phyloP scores from a whole-genome alignment of 148 eudicot genomes.

The Polygonum aviculare region DNA sequence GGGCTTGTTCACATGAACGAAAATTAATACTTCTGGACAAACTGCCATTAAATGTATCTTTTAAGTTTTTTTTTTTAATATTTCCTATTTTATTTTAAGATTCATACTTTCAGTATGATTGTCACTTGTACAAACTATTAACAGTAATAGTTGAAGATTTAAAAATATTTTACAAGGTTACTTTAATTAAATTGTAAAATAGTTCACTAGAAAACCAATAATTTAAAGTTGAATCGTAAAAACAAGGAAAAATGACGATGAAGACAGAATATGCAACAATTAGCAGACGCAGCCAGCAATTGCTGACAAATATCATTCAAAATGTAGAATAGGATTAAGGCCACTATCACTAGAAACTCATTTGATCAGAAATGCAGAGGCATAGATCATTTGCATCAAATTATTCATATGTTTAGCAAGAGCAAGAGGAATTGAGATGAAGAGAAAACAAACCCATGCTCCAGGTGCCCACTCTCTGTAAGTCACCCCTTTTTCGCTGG shows the following conservation, averaged over 20 bases:
- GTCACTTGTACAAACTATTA: too few relatives aligned
- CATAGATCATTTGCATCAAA: not conserved
- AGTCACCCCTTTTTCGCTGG: conserved; percentile 78
- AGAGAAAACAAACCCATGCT: conserved; percentile 60
- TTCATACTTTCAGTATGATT: too few relatives aligned
- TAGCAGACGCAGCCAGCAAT: not conserved
- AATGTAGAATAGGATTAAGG: not conserved
- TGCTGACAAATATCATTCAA: not conserved
- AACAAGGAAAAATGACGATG: not conserved
- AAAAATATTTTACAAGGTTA: too few relatives aligned
- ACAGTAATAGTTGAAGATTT: too few relatives aligned
- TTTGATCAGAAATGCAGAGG: not conserved
- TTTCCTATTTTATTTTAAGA: too few relatives aligned
- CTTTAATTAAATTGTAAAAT: too few relatives aligned
- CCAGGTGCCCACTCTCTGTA: conserved; percentile 99
- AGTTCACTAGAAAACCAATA: too few relatives aligned
- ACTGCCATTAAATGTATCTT: too few relatives aligned
- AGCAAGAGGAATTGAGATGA: not conserved
- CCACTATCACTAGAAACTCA: not conserved
- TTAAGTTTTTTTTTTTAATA: too few relatives aligned
- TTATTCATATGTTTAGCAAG: not conserved
- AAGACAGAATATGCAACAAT: not conserved
- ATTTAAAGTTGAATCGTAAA: too few relatives aligned
- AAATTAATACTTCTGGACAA: not conserved
- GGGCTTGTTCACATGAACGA: not conserved